A percentile compares a stretch with the other conserved stretches of the same genome.
phyloP scores from a whole-genome alignment of 805 yeast species.

The Saccharomycopsis sp. region DNA sequence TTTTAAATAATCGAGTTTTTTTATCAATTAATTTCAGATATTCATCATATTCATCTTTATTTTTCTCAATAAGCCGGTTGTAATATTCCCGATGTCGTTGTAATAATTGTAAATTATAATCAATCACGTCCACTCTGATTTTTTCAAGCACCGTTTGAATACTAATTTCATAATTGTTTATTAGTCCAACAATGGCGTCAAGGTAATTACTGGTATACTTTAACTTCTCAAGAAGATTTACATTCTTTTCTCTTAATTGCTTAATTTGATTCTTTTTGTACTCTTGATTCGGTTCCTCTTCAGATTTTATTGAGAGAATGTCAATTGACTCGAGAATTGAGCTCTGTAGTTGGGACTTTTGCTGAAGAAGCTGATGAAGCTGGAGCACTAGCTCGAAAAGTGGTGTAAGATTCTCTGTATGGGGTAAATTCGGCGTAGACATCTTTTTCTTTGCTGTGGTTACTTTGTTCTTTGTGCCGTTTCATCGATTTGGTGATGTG shows the following conservation, averaged over 20 bases:
- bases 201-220: constrained; percentile 1
- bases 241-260: constrained; percentile 3
- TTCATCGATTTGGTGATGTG: too few species aligned
- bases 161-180: constrained; percentile 16
- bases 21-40: too few species aligned
- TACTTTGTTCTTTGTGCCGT: too few species aligned
- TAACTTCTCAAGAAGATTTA: too few species aligned
- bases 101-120: constrained; percentile 11
- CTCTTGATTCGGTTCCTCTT: neutral
- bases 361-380: constrained; percentile 10
- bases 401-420: constrained; percentile 16
- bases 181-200: constrained; percentile 2
- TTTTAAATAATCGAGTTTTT: too few species aligned
- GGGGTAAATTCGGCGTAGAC: constrained; percentile 18
- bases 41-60: too few species aligned
- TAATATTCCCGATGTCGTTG: constrained; percentile 3
- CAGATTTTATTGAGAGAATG: constrained; percentile 3
- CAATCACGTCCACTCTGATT: constrained; percentile 12
- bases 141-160: constrained; percentile 15
- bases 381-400: constrained; percentile 15
- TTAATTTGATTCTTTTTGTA: neutral
- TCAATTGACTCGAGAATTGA: constrained; percentile 11
- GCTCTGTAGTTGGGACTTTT: constrained; percentile 10
- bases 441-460: neutral
- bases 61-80: constrained; percentile 1